A percentile compares a stretch with the other conserved stretches of the same genome.
Conservation (phyloP, 306 rosid genomes). For the Trichosanthes cucumerina region DNA sequence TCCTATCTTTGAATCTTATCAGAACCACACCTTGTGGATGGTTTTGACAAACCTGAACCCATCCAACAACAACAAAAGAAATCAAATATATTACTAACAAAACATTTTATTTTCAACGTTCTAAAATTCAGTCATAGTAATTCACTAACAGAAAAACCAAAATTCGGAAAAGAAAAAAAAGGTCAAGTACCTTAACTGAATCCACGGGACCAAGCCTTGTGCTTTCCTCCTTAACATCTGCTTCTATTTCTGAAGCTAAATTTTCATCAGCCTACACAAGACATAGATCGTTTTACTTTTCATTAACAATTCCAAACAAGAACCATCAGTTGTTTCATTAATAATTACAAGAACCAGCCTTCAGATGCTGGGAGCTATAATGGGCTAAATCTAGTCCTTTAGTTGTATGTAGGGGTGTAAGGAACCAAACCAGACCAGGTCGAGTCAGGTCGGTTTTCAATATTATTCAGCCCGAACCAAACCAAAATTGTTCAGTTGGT, state of each 20-base stretch:
- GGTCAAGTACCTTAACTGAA: slow-evolving; percentile 51
- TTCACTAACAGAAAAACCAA: background rate
- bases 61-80: background rate
- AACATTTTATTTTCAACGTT: background rate
- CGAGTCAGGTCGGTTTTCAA: too few relatives aligned
- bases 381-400: too few relatives aligned
- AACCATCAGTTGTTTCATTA: background rate
- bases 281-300: background rate
- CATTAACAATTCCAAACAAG: slow-evolving; percentile 4
- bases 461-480: too few relatives aligned
- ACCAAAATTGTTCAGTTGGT: too few relatives aligned
- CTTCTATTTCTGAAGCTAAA: slow-evolving; percentile 58
- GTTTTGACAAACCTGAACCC: slow-evolving; percentile 74
- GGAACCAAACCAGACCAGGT: too few relatives aligned
- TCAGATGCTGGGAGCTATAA: too few relatives aligned
- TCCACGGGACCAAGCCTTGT: slow-evolving; percentile 76
- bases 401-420: too few relatives aligned
- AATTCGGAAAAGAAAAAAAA: background rate
- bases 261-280: slow-evolving; percentile 68
- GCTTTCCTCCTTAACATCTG: slow-evolving; percentile 85
- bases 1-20: slow-evolving; percentile 81
- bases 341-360: background rate
- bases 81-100: background rate
- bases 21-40: slow-evolving; percentile 97
- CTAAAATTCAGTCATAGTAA: background rate